phyloP scores from a whole-genome alignment of 345 rosid genomes.

The Pseudoturritis turrita region DNA sequence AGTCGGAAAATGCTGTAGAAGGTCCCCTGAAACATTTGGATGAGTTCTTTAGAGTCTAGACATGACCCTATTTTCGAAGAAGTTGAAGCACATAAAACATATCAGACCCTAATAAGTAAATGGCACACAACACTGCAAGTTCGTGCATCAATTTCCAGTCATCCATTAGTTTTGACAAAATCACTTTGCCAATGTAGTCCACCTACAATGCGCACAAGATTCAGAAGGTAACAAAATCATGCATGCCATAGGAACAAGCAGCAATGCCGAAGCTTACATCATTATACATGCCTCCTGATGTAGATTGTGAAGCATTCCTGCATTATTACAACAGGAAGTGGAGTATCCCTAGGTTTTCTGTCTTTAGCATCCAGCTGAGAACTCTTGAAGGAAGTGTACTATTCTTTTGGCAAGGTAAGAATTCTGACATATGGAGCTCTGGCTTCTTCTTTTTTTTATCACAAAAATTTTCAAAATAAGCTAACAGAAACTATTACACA shows the following conservation, averaged over 20 bases:
- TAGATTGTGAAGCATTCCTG: constrained; percentile 77
- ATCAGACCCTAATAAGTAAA: constrained; percentile 98
- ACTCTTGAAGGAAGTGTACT: constrained; percentile 81
- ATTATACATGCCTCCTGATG: constrained; percentile 72
- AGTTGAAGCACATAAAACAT: constrained; percentile 17
- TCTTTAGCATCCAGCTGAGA: constrained; percentile 63
- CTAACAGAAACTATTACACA: constrained; percentile 3
- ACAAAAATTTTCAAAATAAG: constrained; percentile 10
- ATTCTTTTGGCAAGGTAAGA: constrained; percentile 82
- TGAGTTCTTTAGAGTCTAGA: constrained; percentile 3
- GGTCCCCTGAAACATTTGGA: constrained; percentile 60
- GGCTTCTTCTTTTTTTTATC: constrained; percentile 49
- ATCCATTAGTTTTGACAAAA: constrained; percentile 80
- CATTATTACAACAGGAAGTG: constrained; percentile 75
- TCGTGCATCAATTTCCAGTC: constrained; percentile 97
- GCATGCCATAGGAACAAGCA: neutral
- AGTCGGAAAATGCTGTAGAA: constrained; percentile 86
- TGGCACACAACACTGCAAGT: constrained; percentile 89
- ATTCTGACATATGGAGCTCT: constrained; percentile 51
- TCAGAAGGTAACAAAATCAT: constrained; percentile 10
- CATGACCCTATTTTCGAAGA: constrained; percentile 3
- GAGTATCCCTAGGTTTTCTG: constrained; percentile 56
- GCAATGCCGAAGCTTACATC: constrained; percentile 16
- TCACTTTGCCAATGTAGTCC: constrained; percentile 65
- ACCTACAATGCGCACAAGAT: constrained; percentile 46